A percentile compares a stretch with the other conserved stretches of the same genome.
These are phyloP conservation scores for Phytophthora pini DNA, from an alignment of 352 stramenopile species.

Conservation along the genomic window DNA sequence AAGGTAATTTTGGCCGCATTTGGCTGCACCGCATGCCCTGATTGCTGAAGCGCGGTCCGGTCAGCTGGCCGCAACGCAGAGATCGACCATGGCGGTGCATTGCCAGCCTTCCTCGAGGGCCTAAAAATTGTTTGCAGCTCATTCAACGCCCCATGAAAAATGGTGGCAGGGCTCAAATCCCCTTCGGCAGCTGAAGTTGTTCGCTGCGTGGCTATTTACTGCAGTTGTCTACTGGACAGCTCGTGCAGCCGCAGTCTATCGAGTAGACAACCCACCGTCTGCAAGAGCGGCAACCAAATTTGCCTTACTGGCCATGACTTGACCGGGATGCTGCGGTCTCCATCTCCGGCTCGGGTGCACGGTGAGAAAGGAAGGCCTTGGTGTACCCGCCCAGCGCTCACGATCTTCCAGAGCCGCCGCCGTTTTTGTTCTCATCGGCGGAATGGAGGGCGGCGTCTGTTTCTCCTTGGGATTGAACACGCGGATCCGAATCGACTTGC, in stretches of 20 bases:
- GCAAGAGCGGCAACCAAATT: background rate
- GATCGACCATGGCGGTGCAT: constrained; percentile 11
- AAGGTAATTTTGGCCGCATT: constrained; percentile 2
- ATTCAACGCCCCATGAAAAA: constrained; percentile 14
- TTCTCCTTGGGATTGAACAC: constrained; percentile 16
- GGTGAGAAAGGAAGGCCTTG: too few species aligned
- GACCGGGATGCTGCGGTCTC: constrained; percentile 13
- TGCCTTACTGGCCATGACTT: constrained; percentile 7
- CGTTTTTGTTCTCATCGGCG: constrained; percentile 21
- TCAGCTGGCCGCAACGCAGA: constrained; percentile 23
- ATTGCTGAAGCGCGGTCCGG: constrained; percentile 23
- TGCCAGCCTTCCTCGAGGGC: background rate
- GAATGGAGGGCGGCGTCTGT: constrained; percentile 29
- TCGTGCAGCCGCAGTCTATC: too few species aligned
- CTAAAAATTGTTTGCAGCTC: constrained; percentile 16
- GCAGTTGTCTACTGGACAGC: too few species aligned
- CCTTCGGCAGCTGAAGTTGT: constrained; percentile 1
- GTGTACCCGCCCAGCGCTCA: too few species aligned
- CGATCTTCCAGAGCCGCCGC: background rate
- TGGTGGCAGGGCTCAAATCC: constrained; percentile 18
- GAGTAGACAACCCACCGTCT: too few species aligned
- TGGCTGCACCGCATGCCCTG: background rate
- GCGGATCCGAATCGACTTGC: constrained; percentile 3
- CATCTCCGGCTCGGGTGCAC: constrained; percentile 11
- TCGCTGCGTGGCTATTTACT: too few species aligned